These are phyloP conservation scores for Sequoiadendron giganteum DNA, from an alignment of 75 land plant species.

Conservation along the genomic window DNA sequence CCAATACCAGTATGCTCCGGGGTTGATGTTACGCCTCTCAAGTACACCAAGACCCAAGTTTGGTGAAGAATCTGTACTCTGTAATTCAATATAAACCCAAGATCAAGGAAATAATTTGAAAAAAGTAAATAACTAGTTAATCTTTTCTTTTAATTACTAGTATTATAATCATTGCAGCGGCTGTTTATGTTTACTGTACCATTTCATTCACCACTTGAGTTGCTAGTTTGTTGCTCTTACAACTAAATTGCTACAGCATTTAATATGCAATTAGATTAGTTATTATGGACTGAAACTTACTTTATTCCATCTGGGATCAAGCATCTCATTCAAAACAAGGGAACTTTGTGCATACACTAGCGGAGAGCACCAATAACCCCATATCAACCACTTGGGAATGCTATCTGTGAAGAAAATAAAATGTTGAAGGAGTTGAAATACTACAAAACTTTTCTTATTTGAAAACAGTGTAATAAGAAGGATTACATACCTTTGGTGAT, in stretches of 20 bases:
- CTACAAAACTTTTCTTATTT: not conserved
- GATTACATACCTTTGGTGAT: conserved; percentile 39
- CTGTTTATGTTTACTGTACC: too few species aligned
- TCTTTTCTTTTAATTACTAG: not conserved
- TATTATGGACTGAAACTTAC: conserved; percentile 1
- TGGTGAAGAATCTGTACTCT: conserved; percentile 3
- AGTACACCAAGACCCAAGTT: conserved; percentile 16
- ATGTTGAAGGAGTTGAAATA: not conserved
- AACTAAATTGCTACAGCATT: not conserved
- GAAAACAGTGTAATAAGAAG: not conserved
- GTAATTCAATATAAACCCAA: not conserved
- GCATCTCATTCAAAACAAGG: conserved; percentile 31
- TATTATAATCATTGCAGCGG: too few species aligned
- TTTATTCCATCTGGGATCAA: conserved; percentile 35
- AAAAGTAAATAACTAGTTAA: not conserved
- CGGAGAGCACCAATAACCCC: conserved; percentile 48
- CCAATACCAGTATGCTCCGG: conserved; percentile 29
- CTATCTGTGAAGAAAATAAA: conserved; percentile 7
- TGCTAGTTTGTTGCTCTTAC: not conserved
- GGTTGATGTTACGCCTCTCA: conserved; percentile 7
- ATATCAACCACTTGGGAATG: conserved; percentile 37
- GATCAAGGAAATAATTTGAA: not conserved
- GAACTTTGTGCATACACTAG: conserved; percentile 25
- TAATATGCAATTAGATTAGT: not conserved
- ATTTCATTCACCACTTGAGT: not conserved